Evolutionary conservation across 169 alveolate genomes (phyloP).

Genomic region (Plasmodium vivax): DNA sequence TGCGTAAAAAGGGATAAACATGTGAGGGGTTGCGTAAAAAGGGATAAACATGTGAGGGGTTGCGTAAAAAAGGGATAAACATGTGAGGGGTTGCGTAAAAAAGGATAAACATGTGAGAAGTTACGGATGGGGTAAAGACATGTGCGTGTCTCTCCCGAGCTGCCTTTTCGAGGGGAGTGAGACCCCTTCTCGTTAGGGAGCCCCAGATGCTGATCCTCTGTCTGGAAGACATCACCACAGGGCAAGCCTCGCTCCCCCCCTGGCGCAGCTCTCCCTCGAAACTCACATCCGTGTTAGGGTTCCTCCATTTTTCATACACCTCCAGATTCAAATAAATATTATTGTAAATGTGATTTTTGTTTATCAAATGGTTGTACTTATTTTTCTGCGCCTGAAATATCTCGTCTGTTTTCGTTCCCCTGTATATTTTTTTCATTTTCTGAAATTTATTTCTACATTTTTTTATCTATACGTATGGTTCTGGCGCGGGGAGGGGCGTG

Average conservation of each 20-base stretch:
- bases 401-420: constrained; percentile 70
- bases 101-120: background rate
- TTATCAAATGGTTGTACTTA: constrained; percentile 51
- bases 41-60: too few species aligned
- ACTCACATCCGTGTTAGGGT: constrained; percentile 39
- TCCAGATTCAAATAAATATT: constrained; percentile 40
- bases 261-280: background rate
- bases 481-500: background rate
- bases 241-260: background rate
- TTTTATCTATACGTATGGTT: constrained; percentile 5
- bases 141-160: background rate
- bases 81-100: background rate
- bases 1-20: background rate
- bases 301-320: constrained; percentile 68
- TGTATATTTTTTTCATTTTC: constrained; percentile 70
- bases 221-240: too few species aligned
- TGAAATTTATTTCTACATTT: constrained; percentile 60
- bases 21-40: background rate
- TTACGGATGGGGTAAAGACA: background rate
- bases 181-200: background rate
- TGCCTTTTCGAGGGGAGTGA: background rate
- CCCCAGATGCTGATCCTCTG: background rate
- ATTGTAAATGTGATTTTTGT: constrained; percentile 51
- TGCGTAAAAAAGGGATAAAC: too few species aligned
- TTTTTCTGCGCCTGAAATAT: constrained; percentile 67